Conservation (phyloP, 768 basidiomycete genomes). For the Tricholoma hemisulphureum region DNA sequence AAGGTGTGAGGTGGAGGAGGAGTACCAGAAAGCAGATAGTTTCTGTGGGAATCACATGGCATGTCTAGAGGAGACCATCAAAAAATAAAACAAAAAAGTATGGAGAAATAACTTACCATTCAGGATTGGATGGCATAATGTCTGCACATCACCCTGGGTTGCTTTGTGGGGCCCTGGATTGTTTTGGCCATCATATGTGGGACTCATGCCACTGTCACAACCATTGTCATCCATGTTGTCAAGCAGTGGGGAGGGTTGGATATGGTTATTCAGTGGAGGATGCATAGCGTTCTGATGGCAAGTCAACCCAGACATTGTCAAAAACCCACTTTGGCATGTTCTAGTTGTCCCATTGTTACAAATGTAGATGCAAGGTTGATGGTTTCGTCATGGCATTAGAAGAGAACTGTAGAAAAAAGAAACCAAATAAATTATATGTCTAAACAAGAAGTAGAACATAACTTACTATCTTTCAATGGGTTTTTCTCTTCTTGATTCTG, state of each 20-base stretch:
- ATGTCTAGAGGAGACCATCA: not conserved
- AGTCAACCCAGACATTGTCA: not conserved
- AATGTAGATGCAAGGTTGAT: not conserved
- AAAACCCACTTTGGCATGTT: not conserved
- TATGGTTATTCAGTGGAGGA: not conserved
- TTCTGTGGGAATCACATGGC: not conserved
- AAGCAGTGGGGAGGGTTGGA: not conserved
- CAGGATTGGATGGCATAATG: not conserved
- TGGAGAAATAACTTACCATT: not conserved
- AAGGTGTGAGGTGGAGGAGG: not conserved
- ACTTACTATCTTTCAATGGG: not conserved
- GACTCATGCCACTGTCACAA: too few species aligned
- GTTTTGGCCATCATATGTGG: too few species aligned
- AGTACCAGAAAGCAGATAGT: not conserved
- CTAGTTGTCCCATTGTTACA: not conserved
- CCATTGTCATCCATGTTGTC: not conserved
- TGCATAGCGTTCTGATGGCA: not conserved
- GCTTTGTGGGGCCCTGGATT: not conserved
- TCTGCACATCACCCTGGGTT: not conserved
- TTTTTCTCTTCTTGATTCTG: not conserved
- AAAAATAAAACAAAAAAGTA: not conserved
- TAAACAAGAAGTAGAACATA: not conserved
- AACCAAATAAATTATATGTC: not conserved
- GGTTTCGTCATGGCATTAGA: not conserved
- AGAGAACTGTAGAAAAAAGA: not conserved